phyloP scores from a whole-genome alignment of 2,329 filamentous ascomycete genomes.

The Calonectria pteridis region DNA sequence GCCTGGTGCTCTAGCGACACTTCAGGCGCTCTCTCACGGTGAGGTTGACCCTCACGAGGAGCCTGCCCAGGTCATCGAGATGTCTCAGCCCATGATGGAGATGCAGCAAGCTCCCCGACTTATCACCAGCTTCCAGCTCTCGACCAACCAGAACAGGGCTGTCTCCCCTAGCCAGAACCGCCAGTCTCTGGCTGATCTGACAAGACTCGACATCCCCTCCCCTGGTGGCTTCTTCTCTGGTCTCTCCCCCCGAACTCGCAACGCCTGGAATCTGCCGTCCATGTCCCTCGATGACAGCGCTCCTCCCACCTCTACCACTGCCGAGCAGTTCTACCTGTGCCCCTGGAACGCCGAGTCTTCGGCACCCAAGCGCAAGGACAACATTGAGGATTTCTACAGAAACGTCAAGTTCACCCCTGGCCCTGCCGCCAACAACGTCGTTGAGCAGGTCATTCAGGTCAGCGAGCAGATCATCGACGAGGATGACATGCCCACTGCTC shows the following conservation, averaged over 20 bases:
- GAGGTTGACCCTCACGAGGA: constrained; percentile 74
- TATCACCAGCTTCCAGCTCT: constrained; percentile 56
- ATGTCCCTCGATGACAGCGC: constrained; percentile 65
- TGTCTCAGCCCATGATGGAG: constrained; percentile 53
- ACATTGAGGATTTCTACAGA: constrained; percentile 55
- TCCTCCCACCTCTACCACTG: constrained; percentile 88
- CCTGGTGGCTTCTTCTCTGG: constrained; percentile 93
- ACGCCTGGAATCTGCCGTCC: constrained; percentile 81
- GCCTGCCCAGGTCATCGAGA: constrained; percentile 56
- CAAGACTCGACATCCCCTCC: constrained; percentile 88
- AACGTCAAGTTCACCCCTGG: constrained; percentile 53
- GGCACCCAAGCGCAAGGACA: constrained; percentile 51
- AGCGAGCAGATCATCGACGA: constrained; percentile 62
- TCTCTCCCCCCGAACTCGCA: constrained; percentile 79
- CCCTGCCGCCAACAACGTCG: constrained; percentile 51
- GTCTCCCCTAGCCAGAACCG: constrained; percentile 51
- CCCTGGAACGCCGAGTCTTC: constrained; percentile 74
- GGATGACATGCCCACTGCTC: constrained; percentile 74
- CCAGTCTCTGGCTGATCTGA: constrained; percentile 78
- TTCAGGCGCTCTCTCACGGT: constrained; percentile 77
- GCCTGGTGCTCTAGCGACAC: constrained; percentile 82
- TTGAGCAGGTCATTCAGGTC: constrained; percentile 78
- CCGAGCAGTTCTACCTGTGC: constrained; percentile 89
- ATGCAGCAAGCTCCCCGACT: constrained; percentile 65
- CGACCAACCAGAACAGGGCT: constrained; percentile 32